Conservation (phyloP, 2,329 filamentous ascomycete species). For the Colletotrichum spinosum region DNA sequence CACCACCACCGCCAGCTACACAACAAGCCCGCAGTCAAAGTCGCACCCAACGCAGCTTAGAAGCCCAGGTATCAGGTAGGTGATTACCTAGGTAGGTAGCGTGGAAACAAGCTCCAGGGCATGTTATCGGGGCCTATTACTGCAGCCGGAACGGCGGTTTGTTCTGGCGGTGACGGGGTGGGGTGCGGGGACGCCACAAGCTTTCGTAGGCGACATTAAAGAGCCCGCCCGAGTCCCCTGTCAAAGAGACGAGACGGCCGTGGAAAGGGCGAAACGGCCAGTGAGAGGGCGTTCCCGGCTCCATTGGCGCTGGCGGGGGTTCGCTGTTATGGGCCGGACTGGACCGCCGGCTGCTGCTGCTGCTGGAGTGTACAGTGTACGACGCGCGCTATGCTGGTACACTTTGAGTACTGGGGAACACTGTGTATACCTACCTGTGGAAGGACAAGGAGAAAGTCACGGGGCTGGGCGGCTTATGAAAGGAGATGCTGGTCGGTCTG, state of each 20-base stretch:
- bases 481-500: conserved; percentile 27
- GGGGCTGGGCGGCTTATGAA: conserved; percentile 38
- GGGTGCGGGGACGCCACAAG: conserved; percentile 33
- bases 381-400: too few relatives aligned
- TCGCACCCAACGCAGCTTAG: conserved; percentile 21
- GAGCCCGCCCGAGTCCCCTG: conserved; percentile 21
- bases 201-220: conserved; percentile 28
- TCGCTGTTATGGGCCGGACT: conserved; percentile 25
- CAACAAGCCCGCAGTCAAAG: too few relatives aligned
- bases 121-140: conserved; percentile 30
- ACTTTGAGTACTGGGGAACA: too few relatives aligned
- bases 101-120: too few relatives aligned
- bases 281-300: background rate
- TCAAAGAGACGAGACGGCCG: background rate
- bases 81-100: too few relatives aligned
- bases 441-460: conserved; percentile 35
- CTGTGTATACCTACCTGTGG: background rate
- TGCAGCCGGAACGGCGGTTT: conserved; percentile 32
- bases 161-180: conserved; percentile 37
- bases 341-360: conserved; percentile 24
- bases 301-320: too few relatives aligned
- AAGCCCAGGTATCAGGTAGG: too few relatives aligned
- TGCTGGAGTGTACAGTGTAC: background rate
- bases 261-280: conserved; percentile 20
- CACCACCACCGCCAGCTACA: too few relatives aligned